Base-by-base conservation (phyloP, 139 green algal species). In the Deuterostichococcus epilithicus region DNA sequence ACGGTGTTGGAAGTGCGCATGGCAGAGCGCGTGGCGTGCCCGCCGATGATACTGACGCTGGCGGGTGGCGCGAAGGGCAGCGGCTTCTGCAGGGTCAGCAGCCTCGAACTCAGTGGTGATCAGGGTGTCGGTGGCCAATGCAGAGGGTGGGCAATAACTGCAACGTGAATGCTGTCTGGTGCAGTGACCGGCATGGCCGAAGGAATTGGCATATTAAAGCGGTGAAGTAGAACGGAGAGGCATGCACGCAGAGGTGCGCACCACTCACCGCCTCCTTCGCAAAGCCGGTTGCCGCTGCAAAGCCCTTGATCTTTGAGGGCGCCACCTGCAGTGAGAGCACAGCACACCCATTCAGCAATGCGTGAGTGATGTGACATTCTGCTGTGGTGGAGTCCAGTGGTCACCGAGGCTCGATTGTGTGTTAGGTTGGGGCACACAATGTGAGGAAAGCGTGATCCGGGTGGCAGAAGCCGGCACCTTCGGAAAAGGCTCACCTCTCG, bases 31-130 rank as follows among this genome's bases (percentile, higher is more conserved):
- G 70, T 36, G 1, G 75, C 79, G 36, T 83, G 86, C 75, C 82
- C 88, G 78, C 89, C 89, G 35, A 89, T 73, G 0, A 80, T 36
- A 20, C 39, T 68, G 1, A 87, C 66, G 20, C n/a, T 22, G 0
- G 59, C 10, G 2, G 88, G 88, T 0, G 88, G 76, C 2, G 72
- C 68, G 65, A 92, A 84, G 5, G 52, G 65, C 44, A 87, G 70
- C 0, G 81, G 36, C 33, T 42, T 33, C 63, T 76, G 77, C 67
- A 70, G 47, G 32, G 5, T 18, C 23, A 58, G 20, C 25, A 15
- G n/a, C 68, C 8, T 35, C 63, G 30, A 15, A 8, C 63, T 20
- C 8, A 15, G n/a, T 8, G n/a, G 13, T 8, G 30, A 10, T n/a
- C 8, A 38, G 28, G 18, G 63, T 70, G 10, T 70, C 18, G 8